A percentile compares a stretch with the other conserved stretches of the same genome.
These are phyloP conservation scores for Xerocomus amazonicus DNA, from an alignment of 1,284 basidiomycete species.

Conservation along the genomic window DNA sequence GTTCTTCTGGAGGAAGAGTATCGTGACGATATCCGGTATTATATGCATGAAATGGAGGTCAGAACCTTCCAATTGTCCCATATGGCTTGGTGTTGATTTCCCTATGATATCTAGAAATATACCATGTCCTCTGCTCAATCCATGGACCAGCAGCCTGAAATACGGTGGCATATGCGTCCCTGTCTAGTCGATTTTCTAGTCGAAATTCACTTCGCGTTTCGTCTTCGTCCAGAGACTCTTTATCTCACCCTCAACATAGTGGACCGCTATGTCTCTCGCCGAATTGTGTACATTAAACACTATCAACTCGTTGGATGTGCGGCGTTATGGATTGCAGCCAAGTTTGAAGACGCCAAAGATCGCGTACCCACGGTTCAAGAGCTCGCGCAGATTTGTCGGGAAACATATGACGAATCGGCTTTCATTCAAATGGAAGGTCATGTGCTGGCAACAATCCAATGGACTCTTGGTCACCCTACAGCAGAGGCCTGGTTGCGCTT, in stretches of 20 bases:
- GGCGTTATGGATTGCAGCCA: constrained; percentile 97
- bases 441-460: constrained; percentile 93
- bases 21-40: constrained; percentile 84
- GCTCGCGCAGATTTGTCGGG: constrained; percentile 90
- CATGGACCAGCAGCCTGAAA: constrained; percentile 99
- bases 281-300: constrained; percentile 98
- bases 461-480: constrained; percentile 96
- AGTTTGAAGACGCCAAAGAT: constrained; percentile 99
- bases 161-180: constrained; percentile 97
- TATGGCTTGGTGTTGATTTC: constrained; percentile 12
- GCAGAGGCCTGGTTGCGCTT: constrained; percentile 95
- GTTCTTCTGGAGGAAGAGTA: constrained; percentile 90
- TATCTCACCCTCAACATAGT: constrained; percentile 99
- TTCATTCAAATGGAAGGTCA: constrained; percentile 99
- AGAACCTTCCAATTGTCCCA: constrained; percentile 34
- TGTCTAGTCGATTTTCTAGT: constrained; percentile 98
- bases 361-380: constrained; percentile 95
- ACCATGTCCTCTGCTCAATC: constrained; percentile 89
- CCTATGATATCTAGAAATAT: constrained; percentile 49
- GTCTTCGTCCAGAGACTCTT: constrained; percentile 95
- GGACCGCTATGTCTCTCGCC: constrained; percentile 98
- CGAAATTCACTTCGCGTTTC: constrained; percentile 96
- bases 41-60: constrained; percentile 99
- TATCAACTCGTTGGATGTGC: constrained; percentile 99
- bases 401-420: constrained; percentile 93